Base-by-base conservation (phyloP, 768 basidiomycete species). In the Flagelloscypha sp. region DNA sequence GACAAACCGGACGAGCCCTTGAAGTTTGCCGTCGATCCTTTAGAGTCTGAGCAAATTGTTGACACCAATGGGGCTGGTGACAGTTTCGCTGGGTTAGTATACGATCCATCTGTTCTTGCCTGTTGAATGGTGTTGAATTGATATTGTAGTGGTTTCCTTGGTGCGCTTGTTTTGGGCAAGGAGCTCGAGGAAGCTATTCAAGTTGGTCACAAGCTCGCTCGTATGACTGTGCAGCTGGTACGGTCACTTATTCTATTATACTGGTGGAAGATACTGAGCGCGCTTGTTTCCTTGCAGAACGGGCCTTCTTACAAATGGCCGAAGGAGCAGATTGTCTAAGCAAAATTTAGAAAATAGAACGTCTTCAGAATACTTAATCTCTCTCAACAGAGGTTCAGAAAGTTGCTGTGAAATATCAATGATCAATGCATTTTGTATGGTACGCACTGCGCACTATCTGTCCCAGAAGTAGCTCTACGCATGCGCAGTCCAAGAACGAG, bases 31-130 rank as follows among this genome's bases (percentile, higher is more conserved):
- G 87, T 94, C 33, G 53, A 63, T 35, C 61, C 68, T 24, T 62
- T 94, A 40, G 47, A 52, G 30, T 67, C 70, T 36, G 70, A 65
- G 25, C 49, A 79, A 57, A 92, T 95, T 46, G 82, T 95, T 40
- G 95, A 99, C 57, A 98, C 95, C 31, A 99, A 99, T 59, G 95
- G 88, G 34, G 95, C 95, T 15, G 95, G 95, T 27, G 94, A 99
- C 56, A 89, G 88, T 27, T 98, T 99, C 49, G 90, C 92, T 17
- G 95, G 42, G 13, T 24, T 13, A 9, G 18, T 31, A 9, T 9
- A 11, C 18, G 16, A 9, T n/a, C n/a, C n/a, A n/a, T n/a, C n/a
- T n/a, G n/a, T n/a, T n/a, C n/a, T n/a, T n/a, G n/a, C n/a, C n/a
- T n/a, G n/a, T n/a, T n/a, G n/a, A n/a, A n/a, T n/a, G n/a, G 30